phyloP scores from a whole-genome alignment of 352 stramenopile species.

The Pythium dissotocum region DNA sequence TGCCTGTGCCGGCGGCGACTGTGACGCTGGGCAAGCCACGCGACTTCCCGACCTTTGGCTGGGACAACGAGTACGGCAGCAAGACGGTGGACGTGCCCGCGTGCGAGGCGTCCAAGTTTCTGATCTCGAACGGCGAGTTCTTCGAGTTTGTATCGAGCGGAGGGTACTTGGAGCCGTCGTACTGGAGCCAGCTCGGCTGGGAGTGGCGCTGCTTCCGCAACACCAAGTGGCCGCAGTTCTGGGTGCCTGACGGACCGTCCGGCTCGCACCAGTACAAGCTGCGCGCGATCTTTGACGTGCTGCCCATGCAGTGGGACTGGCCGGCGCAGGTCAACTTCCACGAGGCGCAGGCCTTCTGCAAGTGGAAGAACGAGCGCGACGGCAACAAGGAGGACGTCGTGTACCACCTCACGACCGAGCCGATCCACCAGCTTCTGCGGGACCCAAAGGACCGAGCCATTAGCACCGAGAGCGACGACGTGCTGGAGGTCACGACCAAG shows the following conservation, averaged over 20 bases:
- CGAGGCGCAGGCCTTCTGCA: conserved; percentile 93
- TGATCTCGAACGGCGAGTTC: conserved; percentile 97
- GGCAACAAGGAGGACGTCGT: conserved; percentile 59
- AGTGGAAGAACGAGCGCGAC: conserved; percentile 79
- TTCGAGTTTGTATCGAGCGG: conserved; percentile 93
- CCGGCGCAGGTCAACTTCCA: conserved; percentile 96
- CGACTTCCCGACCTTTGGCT: conserved; percentile 94
- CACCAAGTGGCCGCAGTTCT: conserved; percentile 96
- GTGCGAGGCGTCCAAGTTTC: conserved; percentile 90
- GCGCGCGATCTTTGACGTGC: conserved; percentile 89
- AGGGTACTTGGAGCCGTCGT: conserved; percentile 90
- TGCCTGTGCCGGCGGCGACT: conserved; percentile 62
- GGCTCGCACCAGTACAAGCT: conserved; percentile 95
- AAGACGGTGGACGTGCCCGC: conserved; percentile 82
- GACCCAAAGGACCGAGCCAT: conserved; percentile 52
- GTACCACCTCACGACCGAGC: conserved; percentile 92
- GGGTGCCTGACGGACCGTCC: conserved; percentile 88
- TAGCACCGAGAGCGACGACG: conserved; percentile 61
- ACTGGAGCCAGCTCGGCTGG: conserved; percentile 94
- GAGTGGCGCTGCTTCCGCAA: conserved; percentile 95
- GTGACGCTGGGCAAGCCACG: conserved; percentile 91
- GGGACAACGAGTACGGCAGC: conserved; percentile 98
- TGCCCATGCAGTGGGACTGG: conserved; percentile 95
- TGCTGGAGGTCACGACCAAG: conserved; percentile 61
- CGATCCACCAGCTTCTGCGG: conserved; percentile 92